Percentiles rank a stretch among this genome's conserved stretches.
Evolutionary conservation across 164 flowering plant species (phyloP).

Genomic region (Macadamia integrifolia): DNA sequence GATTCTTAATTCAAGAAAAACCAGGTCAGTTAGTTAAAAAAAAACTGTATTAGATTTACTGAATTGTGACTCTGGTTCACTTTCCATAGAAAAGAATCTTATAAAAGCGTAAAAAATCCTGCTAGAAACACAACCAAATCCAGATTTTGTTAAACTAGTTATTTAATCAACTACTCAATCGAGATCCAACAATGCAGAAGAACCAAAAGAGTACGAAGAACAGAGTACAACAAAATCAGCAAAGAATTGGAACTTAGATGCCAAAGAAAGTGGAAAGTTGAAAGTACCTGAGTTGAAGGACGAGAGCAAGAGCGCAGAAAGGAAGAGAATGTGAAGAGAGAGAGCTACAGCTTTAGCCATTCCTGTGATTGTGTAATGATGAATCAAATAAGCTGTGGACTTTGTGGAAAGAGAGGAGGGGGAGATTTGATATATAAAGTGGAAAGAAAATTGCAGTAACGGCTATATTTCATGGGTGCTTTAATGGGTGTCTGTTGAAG

Average conservation of each 20-base stretch:
- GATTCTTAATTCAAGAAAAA: not conserved
- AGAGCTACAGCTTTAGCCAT: conserved; percentile 17
- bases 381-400: not conserved
- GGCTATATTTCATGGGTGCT: not conserved
- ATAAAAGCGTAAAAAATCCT: too few relatives aligned
- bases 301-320: conserved; percentile 22
- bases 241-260: conserved; percentile 1
- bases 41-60: too few relatives aligned
- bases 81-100: too few relatives aligned
- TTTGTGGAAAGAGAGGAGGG: not conserved
- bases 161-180: not conserved
- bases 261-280: not conserved
- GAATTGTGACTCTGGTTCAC: too few relatives aligned
- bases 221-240: not conserved
- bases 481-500: too few relatives aligned
- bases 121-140: conserved; percentile 1
- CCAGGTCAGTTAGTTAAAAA: not conserved
- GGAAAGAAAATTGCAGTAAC: not conserved
- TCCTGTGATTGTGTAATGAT: not conserved
- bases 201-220: not conserved
- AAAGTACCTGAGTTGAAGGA: conserved; percentile 35
- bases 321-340: conserved; percentile 7
- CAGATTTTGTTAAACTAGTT: not conserved
- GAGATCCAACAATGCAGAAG: not conserved
- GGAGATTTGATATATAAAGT: not conserved